These are phyloP conservation scores for Chaetomium fimeti DNA, from an alignment of 495 filamentous ascomycete species.

Conservation along the genomic window DNA sequence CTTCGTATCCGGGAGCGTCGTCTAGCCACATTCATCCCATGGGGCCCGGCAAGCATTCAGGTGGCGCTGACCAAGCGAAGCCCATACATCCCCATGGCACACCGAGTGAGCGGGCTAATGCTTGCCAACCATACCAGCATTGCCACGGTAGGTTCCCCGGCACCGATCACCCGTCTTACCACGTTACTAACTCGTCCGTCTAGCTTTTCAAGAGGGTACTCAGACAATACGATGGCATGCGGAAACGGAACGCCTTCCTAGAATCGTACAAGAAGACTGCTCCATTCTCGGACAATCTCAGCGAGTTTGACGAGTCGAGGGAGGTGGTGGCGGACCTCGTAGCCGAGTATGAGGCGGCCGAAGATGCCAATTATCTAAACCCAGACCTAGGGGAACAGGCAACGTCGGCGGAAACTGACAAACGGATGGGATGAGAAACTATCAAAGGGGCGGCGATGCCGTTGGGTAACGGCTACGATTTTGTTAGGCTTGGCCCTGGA, in stretches of 20 bases:
- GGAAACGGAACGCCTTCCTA: constrained; percentile 94
- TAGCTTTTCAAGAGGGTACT: constrained; percentile 89
- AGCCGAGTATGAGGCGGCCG: constrained; percentile 92
- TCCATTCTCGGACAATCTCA: constrained; percentile 84
- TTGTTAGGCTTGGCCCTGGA: background rate
- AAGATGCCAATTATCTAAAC: constrained; percentile 82
- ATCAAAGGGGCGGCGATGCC: background rate
- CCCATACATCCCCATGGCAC: constrained; percentile 85
- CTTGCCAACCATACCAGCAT: constrained; percentile 97
- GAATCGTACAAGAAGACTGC: constrained; percentile 94
- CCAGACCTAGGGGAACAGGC: constrained; percentile 55
- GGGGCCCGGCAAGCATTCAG: constrained; percentile 98
- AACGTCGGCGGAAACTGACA: constrained; percentile 48
- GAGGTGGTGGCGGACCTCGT: constrained; percentile 86
- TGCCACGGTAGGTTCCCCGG: constrained; percentile 65
- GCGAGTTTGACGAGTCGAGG: constrained; percentile 91
- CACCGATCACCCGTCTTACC: background rate
- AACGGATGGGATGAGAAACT: constrained; percentile 35
- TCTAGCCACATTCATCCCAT: constrained; percentile 94
- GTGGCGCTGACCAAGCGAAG: constrained; percentile 95
- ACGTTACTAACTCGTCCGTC: background rate
- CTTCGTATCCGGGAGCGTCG: constrained; percentile 93
- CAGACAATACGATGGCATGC: constrained; percentile 82
- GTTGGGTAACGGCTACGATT: background rate
- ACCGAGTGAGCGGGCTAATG: constrained; percentile 96